Evolutionary conservation across 192 early-diverging fungal genomes (phyloP).

Genomic region (Backusella australiensis): DNA sequence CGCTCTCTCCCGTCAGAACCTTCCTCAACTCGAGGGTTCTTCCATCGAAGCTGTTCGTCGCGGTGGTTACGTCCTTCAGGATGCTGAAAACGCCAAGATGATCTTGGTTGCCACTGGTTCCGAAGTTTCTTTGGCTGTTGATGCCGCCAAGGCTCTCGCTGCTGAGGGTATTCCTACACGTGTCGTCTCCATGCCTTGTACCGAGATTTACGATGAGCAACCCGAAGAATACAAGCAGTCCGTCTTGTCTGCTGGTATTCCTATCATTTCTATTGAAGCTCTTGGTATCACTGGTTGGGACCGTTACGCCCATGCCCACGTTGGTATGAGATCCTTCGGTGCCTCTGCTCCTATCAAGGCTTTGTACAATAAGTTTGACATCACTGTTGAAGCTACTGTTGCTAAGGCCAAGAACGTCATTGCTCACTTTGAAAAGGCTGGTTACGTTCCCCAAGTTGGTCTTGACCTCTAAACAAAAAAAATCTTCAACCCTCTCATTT

Average conservation of each 20-base stretch:
- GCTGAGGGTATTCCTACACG: conserved; percentile 61
- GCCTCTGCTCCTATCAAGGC: conserved; percentile 79
- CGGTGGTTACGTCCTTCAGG: conserved; percentile 86
- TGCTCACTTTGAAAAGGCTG: conserved; percentile 66
- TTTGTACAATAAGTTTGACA: conserved; percentile 85
- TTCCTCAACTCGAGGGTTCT: conserved; percentile 88
- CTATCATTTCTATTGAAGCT: conserved; percentile 87
- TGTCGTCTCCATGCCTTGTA: conserved; percentile 93
- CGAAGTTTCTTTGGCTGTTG: conserved; percentile 86
- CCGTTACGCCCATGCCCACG: conserved; percentile 86
- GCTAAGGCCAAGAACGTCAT: conserved; percentile 79
- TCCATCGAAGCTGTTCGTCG: conserved; percentile 76
- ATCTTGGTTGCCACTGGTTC: conserved; percentile 87
- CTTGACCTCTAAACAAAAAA: conserved; percentile 22
- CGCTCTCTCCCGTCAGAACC: conserved; percentile 89
- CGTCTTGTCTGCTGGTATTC: conserved; percentile 79
- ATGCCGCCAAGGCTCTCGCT: conserved; percentile 75
- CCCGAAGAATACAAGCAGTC: conserved; percentile 73
- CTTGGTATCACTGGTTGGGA: conserved; percentile 84
- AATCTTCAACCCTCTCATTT: background rate
- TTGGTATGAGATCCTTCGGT: conserved; percentile 93
- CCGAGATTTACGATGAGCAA: conserved; percentile 89
- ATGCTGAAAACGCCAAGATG: conserved; percentile 58
- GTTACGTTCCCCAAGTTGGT: conserved; percentile 38
- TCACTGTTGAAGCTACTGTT: conserved; percentile 72